Evolutionary conservation across 164 flowering plant species (phyloP), one percentile per base, ranked within the genome.

Genomic region (Aristolochia fimbriata): DNA sequence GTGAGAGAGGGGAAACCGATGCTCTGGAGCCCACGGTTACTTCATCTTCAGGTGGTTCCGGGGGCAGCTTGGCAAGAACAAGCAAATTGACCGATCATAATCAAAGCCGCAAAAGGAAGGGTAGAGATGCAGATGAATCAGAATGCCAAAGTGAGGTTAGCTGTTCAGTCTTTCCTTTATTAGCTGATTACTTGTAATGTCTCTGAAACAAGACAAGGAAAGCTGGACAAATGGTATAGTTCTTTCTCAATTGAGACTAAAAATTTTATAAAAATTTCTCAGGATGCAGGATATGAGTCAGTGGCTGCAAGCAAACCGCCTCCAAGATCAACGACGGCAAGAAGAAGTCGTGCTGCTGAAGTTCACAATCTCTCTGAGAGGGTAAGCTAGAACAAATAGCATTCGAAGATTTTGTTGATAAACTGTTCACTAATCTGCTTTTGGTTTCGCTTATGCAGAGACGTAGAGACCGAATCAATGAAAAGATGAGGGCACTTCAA

Each of bases 311-410:
- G 56, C 27, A 67, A 62, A 45, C 53, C 65, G 23, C 16, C 65
- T 48, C 50, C 58, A 51, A 50, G 62, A 50, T 62, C 71, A 16
- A 66, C 75, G 52, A 78, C 91, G 27, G 70, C 80, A 24, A 83
- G 82, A 66, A 73, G 96, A 70, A 84, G 81, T 67, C 79, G 97
- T 65, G 93, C 96, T 51, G 94, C 97, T 5, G 91, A 91, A 60
- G 87, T 91, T 51, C 97, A 91, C 70, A 91, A 91, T 73, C 69
- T 86, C 54, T 88, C 97, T 30, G 97, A 91, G 73, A 91, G 88
- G 86, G 97, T 91, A 62, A 15, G 73, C 33, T 30, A 30, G 37
- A 27, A 27, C 21, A 24, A 22, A 25, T 19, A 20, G 11, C 56
- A 12, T 9, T 3, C 14, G 11, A 17, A 15, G 8, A 13, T 46